Conservation (phyloP, 148 eudicot genomes). For the Rhododendron kiyosumense region DNA sequence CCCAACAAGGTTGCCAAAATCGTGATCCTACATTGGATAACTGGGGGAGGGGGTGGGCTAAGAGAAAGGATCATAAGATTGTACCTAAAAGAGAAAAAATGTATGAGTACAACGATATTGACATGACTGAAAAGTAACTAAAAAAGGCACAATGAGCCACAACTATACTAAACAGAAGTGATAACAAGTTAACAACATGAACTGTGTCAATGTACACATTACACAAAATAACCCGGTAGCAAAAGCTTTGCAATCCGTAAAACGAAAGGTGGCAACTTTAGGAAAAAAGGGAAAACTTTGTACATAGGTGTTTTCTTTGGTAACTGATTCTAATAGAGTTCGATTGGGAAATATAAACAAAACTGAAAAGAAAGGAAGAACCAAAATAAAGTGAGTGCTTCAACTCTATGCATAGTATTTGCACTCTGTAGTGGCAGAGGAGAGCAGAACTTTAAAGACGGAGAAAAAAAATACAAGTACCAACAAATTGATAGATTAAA, state of each 20-base stretch:
- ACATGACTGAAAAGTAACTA: neutral
- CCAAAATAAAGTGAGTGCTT: neutral
- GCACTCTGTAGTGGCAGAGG: neutral
- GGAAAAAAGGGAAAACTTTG: neutral
- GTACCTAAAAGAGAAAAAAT: neutral
- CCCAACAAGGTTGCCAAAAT: neutral
- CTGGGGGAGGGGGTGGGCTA: neutral
- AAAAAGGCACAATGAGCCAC: neutral
- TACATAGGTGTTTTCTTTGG: neutral
- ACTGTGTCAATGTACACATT: neutral
- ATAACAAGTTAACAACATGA: neutral
- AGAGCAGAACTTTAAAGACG: neutral
- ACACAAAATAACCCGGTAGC: neutral
- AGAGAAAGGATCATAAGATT: neutral
- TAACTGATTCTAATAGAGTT: neutral
- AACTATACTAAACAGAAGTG: neutral
- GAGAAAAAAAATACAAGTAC: neutral
- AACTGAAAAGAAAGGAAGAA: neutral
- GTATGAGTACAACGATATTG: neutral
- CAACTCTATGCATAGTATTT: neutral
- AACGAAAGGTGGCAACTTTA: neutral
- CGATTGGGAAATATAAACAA: neutral
- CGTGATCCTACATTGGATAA: neutral
- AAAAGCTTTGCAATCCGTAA: neutral
- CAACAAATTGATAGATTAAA: neutral